Base-by-base conservation (phyloP, 306 rosid species). In the Gynostemma pentaphyllum region DNA sequence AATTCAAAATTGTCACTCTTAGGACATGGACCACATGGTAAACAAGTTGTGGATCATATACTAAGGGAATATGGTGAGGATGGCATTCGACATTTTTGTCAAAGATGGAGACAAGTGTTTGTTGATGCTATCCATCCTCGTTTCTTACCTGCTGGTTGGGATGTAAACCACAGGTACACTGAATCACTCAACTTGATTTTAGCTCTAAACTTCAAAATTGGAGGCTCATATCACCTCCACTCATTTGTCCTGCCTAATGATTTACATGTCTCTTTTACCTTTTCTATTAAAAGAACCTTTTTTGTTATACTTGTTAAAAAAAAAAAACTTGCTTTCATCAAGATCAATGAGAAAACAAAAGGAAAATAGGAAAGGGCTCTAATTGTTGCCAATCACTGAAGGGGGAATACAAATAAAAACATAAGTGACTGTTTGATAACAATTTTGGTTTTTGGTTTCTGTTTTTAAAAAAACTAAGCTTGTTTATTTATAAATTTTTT, bases 21-120 rank as follows among this genome's bases (percentile, higher is more conserved):
- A 71, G 99, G 96, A 51, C 99, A 92, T 69, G 99, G 99, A 41
- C 96, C 96, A 15, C 99, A 88, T 69, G 99, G 99, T 21, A 89
- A 85, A 69, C 83, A 76, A 75, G 94, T 88, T 75, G 97, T 92
- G 73, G 96, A 92, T 51, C 75, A 76, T 79, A 72, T 92, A 71
- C 45, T 88, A 67, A 74, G 66, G 72, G 94, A 86, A 69, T 70
- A 78, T 40, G 87, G 97, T 10, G 89, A 92, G 21, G 90, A 79
- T 27, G 97, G 99, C 30, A 63, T 92, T 68, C 66, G 75, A 26
- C 75, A 81, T 55, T 88, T 92, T 59, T 88, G 95, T 72, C 97
- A 82, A 66, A 76, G 95, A 74, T 94, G 99, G 99, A 86, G 99
- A 70, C 94, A 86, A 78, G 90, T 76, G 68, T 86, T 92, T 70